Base-by-base conservation (phyloP, 768 basidiomycete genomes). In the Podaxis carcinomalis region DNA sequence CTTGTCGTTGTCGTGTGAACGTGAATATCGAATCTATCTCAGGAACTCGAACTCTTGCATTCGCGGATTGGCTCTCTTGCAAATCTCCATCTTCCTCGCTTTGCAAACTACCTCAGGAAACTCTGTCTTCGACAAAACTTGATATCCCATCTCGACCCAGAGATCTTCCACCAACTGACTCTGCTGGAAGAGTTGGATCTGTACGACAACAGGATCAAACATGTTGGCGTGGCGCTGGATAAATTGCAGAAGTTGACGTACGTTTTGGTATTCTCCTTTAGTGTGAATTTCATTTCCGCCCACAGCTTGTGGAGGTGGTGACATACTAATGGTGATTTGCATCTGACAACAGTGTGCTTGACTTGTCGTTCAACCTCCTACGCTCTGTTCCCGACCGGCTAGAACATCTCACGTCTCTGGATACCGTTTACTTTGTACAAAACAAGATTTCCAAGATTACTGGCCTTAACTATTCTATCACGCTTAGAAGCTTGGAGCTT, bases 341-440 rank as follows among this genome's bases (percentile, higher is more conserved):
- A 56, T 39, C 13, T 37, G 49, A 27, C 42, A 53, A 6, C 63
- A 98, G 95, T 35, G 79, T 83, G 9, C 78, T 99, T 55, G 97
- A 98, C 76, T 78, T 98, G 50, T 98, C 96, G 1, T 99, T 97
- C 82, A 99, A 99, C 76, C 80, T 96, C 27, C 74, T 98, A 59
- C 84, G 86, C 62, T 73, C 79, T 25, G 77, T 95, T 42, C 89
- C 92, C 0, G 85, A 88, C 46, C 75, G 79, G 5, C 71, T 95
- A 11, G 71, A 78, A 9, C 71, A 78, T 57, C 79, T 96, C 2
- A 76, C 74, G 3, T 80, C 83, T 3, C 78, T 99, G 35, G 76
- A 81, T 39, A 92, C 90, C 0, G 78, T 95, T 27, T 99, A 95
- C 75, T 93, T 99, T 67, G 93, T 99, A 4, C 97, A 99, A 74